Conservation (phyloP, 2,329 filamentous ascomycete species). For the Neonectria faginata region DNA sequence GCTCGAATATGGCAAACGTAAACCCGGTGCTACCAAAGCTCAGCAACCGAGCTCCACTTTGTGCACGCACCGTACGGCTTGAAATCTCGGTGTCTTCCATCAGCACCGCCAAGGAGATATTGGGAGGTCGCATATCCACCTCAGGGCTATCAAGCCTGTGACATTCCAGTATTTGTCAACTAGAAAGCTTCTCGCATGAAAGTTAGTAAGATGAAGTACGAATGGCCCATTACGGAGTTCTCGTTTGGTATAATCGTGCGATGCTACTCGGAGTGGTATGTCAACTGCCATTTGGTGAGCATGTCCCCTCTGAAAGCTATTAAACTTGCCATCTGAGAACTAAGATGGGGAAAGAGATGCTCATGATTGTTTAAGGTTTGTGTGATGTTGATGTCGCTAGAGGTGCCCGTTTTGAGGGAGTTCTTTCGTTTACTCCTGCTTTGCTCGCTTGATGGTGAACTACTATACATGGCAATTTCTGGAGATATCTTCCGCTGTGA, state of each 20-base stretch:
- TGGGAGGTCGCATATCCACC: constrained; percentile 50
- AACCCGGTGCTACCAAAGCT: constrained; percentile 29
- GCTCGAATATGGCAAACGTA: constrained; percentile 13
- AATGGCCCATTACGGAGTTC: constrained; percentile 45
- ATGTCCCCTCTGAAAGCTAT: too few species aligned
- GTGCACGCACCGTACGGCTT: constrained; percentile 1
- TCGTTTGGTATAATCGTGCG: constrained; percentile 36
- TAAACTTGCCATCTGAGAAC: too few species aligned
- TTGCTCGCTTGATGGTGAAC: too few species aligned
- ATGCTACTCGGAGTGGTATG: constrained; percentile 37
- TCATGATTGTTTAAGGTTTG: too few species aligned
- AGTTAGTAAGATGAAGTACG: constrained; percentile 49
- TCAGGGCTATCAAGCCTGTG: constrained; percentile 49
- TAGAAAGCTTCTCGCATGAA: constrained; percentile 50
- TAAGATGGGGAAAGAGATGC: too few species aligned
- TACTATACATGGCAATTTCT: too few species aligned
- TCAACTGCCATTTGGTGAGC: constrained; percentile 42
- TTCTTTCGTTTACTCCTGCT: too few species aligned
- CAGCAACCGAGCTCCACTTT: constrained; percentile 17
- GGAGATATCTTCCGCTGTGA: too few species aligned
- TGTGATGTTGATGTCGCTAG: too few species aligned
- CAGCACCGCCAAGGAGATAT: background rate
- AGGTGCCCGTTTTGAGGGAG: too few species aligned
- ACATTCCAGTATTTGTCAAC: constrained; percentile 53
- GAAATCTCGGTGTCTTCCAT: constrained; percentile 5